These are phyloP conservation scores for Cryptococcus wingfieldii DNA, from an alignment of 1,284 basidiomycete genomes.

Conservation along the genomic window DNA sequence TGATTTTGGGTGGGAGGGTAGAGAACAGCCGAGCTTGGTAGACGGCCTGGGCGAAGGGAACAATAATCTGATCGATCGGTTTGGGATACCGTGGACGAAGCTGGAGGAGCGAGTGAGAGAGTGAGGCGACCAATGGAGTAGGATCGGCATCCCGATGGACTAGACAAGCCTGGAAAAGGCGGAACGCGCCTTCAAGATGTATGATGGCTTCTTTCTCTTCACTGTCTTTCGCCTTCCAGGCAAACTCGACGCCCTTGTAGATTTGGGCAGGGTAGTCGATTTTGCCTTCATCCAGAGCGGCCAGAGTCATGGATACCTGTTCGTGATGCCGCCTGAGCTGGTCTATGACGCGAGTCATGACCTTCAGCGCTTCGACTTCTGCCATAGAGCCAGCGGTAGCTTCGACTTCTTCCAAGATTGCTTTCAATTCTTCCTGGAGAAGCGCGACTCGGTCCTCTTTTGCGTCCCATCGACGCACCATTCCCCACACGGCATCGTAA, in stretches of 20 bases:
- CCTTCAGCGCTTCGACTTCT: not conserved
- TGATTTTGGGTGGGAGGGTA: slow-evolving; percentile 4
- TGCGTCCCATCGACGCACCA: slow-evolving; percentile 5
- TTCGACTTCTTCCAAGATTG: not conserved
- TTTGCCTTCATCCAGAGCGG: not conserved
- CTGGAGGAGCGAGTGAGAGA: not conserved
- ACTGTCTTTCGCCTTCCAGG: not conserved
- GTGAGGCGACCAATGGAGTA: not conserved
- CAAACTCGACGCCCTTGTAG: not conserved
- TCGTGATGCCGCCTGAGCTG: no score
- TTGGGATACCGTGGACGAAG: not conserved
- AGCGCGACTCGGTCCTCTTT: slow-evolving; percentile 3
- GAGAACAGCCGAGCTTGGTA: slow-evolving; percentile 5
- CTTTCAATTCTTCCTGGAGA: slow-evolving; percentile 1
- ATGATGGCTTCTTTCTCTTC: not conserved
- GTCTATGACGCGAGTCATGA: no score
- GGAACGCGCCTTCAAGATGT: slow-evolving; percentile 5
- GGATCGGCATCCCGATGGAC: slow-evolving; percentile 4
- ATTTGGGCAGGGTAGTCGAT: not conserved
- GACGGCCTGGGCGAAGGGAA: slow-evolving; percentile 7
- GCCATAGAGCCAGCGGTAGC: not conserved
- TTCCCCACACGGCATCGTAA: not conserved
- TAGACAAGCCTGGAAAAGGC: slow-evolving; percentile 11
- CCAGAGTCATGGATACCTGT: not conserved
- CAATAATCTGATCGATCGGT: slow-evolving; percentile 7